phyloP scores from a whole-genome alignment of 192 early-diverging fungal species.

The Backusella mclennaniae region DNA sequence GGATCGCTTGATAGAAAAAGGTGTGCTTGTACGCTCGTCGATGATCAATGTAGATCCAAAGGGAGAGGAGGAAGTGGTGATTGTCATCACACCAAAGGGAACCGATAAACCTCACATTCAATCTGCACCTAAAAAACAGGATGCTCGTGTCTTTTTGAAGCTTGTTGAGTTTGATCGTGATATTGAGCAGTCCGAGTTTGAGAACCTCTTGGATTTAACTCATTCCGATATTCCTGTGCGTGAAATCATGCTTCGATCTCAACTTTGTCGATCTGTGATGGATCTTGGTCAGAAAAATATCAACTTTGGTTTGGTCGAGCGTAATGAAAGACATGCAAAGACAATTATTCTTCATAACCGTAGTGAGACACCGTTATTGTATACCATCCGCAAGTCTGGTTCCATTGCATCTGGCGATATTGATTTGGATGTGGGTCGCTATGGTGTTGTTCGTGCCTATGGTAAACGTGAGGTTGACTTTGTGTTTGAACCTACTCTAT shows the following conservation, averaged over 20 bases:
- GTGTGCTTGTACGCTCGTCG: conserved; percentile 61
- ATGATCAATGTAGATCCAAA: conserved; percentile 65
- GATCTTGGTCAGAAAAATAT: conserved; percentile 96
- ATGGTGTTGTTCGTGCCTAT: conserved; percentile 87
- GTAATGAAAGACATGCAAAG: conserved; percentile 82
- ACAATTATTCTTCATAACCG: conserved; percentile 89
- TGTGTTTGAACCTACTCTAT: conserved; percentile 88
- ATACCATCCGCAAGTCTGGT: conserved; percentile 91
- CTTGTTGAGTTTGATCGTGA: conserved; percentile 86
- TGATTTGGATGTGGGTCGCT: conserved; percentile 70
- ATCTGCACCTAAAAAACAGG: conserved; percentile 73
- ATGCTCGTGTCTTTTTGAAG: conserved; percentile 80
- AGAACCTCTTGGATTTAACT: conserved; percentile 59
- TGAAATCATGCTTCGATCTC: conserved; percentile 85
- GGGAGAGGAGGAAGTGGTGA: conserved; percentile 64
- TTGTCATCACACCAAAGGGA: conserved; percentile 70
- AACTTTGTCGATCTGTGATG: conserved; percentile 82
- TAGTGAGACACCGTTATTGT: conserved; percentile 86
- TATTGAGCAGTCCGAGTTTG: conserved; percentile 81
- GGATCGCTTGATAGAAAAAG: conserved; percentile 65
- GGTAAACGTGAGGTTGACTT: conserved; percentile 93
- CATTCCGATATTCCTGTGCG: conserved; percentile 74
- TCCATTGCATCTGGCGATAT: conserved; percentile 93
- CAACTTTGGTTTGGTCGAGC: conserved; percentile 92
- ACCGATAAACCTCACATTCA: conserved; percentile 59